Evolutionary conservation across 1,284 basidiomycete genomes (phyloP).

Genomic region (Ceratobasidium sp.): DNA sequence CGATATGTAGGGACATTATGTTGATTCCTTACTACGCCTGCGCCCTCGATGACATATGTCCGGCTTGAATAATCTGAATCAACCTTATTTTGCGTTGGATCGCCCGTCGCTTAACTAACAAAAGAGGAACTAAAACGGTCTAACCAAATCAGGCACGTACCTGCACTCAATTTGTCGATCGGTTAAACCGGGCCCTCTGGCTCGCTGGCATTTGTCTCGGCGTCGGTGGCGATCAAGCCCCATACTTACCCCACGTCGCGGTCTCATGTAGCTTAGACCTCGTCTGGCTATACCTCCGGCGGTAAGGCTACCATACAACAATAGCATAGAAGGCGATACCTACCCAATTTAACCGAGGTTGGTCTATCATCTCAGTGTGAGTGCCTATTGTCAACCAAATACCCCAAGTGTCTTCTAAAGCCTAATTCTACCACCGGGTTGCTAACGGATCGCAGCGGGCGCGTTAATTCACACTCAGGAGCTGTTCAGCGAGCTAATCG

Average conservation of each 20-base stretch:
- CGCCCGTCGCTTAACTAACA: constrained; percentile 37
- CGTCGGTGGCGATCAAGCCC: constrained; percentile 11
- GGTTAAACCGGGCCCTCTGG: neutral
- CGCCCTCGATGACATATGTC: constrained; percentile 19
- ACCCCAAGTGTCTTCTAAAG: neutral
- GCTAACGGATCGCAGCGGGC: constrained; percentile 9
- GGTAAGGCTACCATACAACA: constrained; percentile 7
- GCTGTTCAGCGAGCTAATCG: constrained; percentile 10
- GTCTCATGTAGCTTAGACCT: constrained; percentile 4
- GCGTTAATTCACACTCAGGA: constrained; percentile 13
- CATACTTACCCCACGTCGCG: constrained; percentile 18
- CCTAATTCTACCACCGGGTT: constrained; percentile 29
- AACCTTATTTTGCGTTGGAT: neutral
- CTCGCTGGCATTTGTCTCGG: constrained; percentile 17
- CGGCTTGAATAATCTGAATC: constrained; percentile 28
- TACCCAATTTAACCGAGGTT: constrained; percentile 17
- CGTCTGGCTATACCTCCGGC: constrained; percentile 6
- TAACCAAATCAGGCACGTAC: constrained; percentile 4
- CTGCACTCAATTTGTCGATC: neutral
- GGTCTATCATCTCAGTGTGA: constrained; percentile 13
- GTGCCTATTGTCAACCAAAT: constrained; percentile 36
- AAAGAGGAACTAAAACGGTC: neutral
- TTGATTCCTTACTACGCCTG: neutral
- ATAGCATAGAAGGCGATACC: constrained; percentile 15
- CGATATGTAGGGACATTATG: constrained; percentile 6